These are phyloP conservation scores for Hyphopichia khmerensis DNA, from an alignment of 1,139 yeast genomes.

Conservation along the genomic window DNA sequence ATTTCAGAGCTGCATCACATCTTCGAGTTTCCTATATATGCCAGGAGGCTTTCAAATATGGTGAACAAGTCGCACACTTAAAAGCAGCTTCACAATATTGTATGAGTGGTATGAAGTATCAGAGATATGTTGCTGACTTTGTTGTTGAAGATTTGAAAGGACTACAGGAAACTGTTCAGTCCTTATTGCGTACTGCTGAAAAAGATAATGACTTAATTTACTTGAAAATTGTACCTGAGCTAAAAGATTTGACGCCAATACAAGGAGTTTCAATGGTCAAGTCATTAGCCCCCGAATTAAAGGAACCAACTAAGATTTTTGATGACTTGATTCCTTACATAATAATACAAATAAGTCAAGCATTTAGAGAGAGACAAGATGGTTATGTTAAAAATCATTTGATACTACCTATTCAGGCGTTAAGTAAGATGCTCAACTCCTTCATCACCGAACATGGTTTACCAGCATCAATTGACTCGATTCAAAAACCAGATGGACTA, in stretches of 20 bases:
- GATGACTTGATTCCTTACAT: slow-evolving; percentile 62
- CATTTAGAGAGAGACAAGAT: slow-evolving; percentile 67
- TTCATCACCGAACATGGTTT: slow-evolving; percentile 47
- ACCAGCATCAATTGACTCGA: slow-evolving; percentile 64
- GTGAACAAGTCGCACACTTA: slow-evolving; percentile 67
- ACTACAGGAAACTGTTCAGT: slow-evolving; percentile 42
- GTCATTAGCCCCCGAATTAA: slow-evolving; percentile 30
- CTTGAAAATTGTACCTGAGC: slow-evolving; percentile 59
- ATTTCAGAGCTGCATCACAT: slow-evolving; percentile 70
- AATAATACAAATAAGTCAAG: slow-evolving; percentile 65
- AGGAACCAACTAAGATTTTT: slow-evolving; percentile 42
- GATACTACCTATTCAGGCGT: slow-evolving; percentile 48
- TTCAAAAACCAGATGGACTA: slow-evolving; percentile 60
- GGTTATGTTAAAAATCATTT: slow-evolving; percentile 53
- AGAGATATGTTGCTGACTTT: slow-evolving; percentile 41
- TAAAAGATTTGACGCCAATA: slow-evolving; percentile 40
- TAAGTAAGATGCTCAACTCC: slow-evolving; percentile 47
- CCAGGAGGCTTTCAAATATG: slow-evolving; percentile 54
- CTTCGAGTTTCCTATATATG: slow-evolving; percentile 57
- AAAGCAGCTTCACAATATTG: slow-evolving; percentile 32
- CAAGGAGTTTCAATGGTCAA: slow-evolving; percentile 58
- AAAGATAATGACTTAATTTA: slow-evolving; percentile 82
- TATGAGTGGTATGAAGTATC: slow-evolving; percentile 36
- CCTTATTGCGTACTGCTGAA: slow-evolving; percentile 56
- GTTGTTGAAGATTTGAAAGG: slow-evolving; percentile 52